Conservation (phyloP, 352 stramenopile genomes). For the Pythium rhizo-oryzae region DNA sequence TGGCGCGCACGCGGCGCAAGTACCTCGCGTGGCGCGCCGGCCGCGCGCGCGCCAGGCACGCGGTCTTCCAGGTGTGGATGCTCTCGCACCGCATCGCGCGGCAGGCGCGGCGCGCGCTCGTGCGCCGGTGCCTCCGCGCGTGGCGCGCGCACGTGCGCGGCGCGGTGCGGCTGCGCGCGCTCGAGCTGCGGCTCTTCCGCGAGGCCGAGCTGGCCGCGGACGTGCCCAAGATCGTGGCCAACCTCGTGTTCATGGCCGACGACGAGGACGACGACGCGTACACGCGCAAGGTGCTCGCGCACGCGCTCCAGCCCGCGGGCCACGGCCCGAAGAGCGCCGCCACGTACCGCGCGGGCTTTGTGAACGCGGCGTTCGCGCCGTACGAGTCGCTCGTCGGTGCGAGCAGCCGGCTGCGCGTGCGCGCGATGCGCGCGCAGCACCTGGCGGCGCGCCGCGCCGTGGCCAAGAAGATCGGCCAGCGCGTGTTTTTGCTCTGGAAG, state of each 20-base stretch:
- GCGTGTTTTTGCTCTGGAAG: constrained; percentile 68
- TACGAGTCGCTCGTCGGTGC: constrained; percentile 35
- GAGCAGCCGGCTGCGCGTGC: constrained; percentile 37
- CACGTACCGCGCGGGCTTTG: constrained; percentile 30
- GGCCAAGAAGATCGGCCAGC: constrained; percentile 71
- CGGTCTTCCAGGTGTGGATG: constrained; percentile 54
- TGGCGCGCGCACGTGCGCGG: constrained; percentile 55
- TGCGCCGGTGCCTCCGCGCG: constrained; percentile 44
- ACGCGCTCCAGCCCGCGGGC: constrained; percentile 18
- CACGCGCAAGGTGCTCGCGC: constrained; percentile 32
- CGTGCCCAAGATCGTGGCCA: constrained; percentile 62
- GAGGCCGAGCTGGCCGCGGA: constrained; percentile 52
- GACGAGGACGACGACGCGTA: constrained; percentile 45
- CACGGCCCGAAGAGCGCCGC: constrained; percentile 19
- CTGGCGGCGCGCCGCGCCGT: constrained; percentile 48
- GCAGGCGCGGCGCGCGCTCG: constrained; percentile 34
- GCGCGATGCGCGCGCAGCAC: constrained; percentile 39
- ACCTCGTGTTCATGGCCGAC: constrained; percentile 70
- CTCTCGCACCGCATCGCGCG: constrained; percentile 44
- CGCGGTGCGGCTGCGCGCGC: constrained; percentile 44
- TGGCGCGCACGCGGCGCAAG: constrained; percentile 38
- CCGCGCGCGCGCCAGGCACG: constrained; percentile 31
- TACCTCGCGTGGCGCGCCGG: constrained; percentile 54
- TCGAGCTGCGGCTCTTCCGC: constrained; percentile 68
- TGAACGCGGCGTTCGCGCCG: constrained; percentile 57